phyloP scores from a whole-genome alignment of 2,329 filamentous ascomycete species.

The Talaromyces sp. region DNA sequence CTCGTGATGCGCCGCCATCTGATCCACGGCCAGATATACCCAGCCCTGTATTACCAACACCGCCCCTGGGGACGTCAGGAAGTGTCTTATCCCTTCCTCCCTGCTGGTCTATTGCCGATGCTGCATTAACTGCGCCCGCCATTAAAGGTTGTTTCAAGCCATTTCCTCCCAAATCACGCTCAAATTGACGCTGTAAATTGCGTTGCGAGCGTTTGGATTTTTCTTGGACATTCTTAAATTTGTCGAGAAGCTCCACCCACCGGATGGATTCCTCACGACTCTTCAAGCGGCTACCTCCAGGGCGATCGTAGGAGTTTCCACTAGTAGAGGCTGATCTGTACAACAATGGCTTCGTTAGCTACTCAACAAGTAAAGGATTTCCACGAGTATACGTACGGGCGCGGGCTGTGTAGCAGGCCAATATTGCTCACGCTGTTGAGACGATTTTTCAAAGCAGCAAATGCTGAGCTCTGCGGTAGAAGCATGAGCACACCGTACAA shows the following conservation, averaged over 20 bases:
- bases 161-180: constrained; percentile 49
- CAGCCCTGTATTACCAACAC: constrained; percentile 18
- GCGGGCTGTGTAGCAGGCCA: constrained; percentile 79
- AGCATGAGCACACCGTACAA: constrained; percentile 97
- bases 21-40: constrained; percentile 42
- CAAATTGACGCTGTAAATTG: constrained; percentile 41
- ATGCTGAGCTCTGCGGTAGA: constrained; percentile 94
- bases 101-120: constrained; percentile 17
- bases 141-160: constrained; percentile 31
- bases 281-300: constrained; percentile 67
- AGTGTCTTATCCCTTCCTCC: constrained; percentile 29
- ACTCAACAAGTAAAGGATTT: neutral
- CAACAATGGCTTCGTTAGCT: neutral
- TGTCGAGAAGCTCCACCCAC: constrained; percentile 90
- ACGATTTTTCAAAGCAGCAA: constrained; percentile 92
- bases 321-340: constrained; percentile 24
- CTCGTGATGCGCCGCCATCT: constrained; percentile 37
- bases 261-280: constrained; percentile 80
- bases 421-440: constrained; percentile 97
- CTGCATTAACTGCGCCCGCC: constrained; percentile 28
- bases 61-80: constrained; percentile 29
- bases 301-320: constrained; percentile 59
- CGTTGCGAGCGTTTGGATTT: constrained; percentile 68
- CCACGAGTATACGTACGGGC: constrained; percentile 59
- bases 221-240: constrained; percentile 89